Conservation (phyloP, 2,329 filamentous ascomycete species). For the Plenodomus biglobosus region DNA sequence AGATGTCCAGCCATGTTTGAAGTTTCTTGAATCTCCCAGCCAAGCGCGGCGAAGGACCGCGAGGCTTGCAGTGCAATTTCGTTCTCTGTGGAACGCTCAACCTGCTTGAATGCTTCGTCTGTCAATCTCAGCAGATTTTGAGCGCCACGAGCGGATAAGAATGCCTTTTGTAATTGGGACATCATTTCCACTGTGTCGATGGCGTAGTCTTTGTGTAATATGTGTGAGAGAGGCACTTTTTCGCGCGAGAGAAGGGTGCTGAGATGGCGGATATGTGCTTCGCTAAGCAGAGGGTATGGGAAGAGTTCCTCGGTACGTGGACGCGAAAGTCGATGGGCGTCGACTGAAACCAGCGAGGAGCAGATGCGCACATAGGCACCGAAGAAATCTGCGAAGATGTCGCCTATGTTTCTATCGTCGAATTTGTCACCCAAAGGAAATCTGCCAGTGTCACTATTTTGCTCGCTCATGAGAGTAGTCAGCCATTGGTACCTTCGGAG, state of each 20-base stretch:
- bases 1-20: constrained; percentile 9
- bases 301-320: constrained; percentile 18
- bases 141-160: constrained; percentile 28
- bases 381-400: constrained; percentile 32
- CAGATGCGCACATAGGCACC: constrained; percentile 32
- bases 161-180: constrained; percentile 23
- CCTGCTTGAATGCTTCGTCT: constrained; percentile 22
- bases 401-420: constrained; percentile 25
- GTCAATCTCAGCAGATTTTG: constrained; percentile 29
- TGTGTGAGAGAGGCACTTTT: constrained; percentile 24
- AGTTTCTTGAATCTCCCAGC: constrained; percentile 23
- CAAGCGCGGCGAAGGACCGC: constrained; percentile 25
- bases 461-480: constrained; percentile 7
- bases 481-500: constrained; percentile 28
- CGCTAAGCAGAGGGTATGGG: constrained; percentile 22
- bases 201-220: constrained; percentile 33
- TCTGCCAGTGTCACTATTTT: constrained; percentile 24
- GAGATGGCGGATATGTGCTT: constrained; percentile 34
- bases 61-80: constrained; percentile 19
- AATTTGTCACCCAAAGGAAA: constrained; percentile 33
- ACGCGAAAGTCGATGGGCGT: constrained; percentile 25
- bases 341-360: constrained; percentile 29
- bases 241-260: constrained; percentile 28
- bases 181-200: constrained; percentile 23
- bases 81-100: constrained; percentile 17